Conservation (phyloP, 345 rosid species). For the Rubroshorea leprosula region DNA sequence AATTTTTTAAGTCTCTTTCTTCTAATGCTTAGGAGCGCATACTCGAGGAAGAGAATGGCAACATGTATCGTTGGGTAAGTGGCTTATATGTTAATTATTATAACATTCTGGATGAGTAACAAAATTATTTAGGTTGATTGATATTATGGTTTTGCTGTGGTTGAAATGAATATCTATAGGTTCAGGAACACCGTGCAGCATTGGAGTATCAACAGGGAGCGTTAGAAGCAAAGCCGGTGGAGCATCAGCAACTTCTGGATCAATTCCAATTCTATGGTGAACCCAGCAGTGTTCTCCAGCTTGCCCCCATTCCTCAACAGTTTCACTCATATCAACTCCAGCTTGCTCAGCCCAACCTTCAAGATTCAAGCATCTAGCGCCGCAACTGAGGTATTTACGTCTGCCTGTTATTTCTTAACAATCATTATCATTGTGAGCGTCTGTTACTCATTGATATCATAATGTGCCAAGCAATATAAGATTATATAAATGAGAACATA, state of each 20-base stretch:
- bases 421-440: too few relatives aligned
- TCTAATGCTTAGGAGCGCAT: slow-evolving; percentile 40
- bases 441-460: too few relatives aligned
- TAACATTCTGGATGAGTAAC: neutral
- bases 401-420: too few relatives aligned
- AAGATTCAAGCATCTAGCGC: too few relatives aligned
- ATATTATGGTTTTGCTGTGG: neutral
- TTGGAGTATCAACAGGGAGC: slow-evolving; percentile 51
- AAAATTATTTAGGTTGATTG: neutral
- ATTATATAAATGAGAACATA: too few relatives aligned
- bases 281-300: slow-evolving; percentile 70
- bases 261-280: slow-evolving; percentile 56
- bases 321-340: slow-evolving; percentile 59
- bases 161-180: slow-evolving; percentile 19
- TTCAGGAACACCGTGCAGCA: slow-evolving; percentile 49
- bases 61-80: slow-evolving; percentile 60
- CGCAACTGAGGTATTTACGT: too few relatives aligned
- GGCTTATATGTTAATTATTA: neutral
- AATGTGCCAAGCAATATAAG: too few relatives aligned
- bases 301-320: slow-evolving; percentile 40
- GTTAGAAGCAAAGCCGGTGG: slow-evolving; percentile 45
- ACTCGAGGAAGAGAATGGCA: slow-evolving; percentile 65
- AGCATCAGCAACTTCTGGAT: slow-evolving; percentile 46
- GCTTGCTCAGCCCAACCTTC: slow-evolving; percentile 66
- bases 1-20: neutral